Evolutionary conservation across 1,284 basidiomycete genomes (phyloP), one percentile per base, ranked within the genome.

Genomic region (Trametes hirsuta): DNA sequence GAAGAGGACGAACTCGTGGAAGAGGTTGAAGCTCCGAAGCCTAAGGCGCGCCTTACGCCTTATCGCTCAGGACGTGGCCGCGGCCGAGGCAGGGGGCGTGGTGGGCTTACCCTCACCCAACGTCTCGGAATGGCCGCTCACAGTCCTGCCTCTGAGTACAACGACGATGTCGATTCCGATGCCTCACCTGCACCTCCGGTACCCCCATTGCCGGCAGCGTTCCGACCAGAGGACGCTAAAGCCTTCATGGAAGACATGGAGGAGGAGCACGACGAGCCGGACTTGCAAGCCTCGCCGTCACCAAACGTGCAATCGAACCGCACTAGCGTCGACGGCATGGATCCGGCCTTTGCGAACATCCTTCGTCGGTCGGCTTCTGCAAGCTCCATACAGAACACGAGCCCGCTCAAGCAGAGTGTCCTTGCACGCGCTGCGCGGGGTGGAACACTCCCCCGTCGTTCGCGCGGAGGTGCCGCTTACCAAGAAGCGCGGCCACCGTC

Each of bases 301-400:
- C 77, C 74, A 15, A 71, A 73, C 6, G 47, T 65, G 18, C 55
- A 71, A 22, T 85, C 84, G 2, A 88, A 87, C 62, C 77, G 80
- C 36, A 82, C 82, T 2, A 91, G 88, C 66, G 79, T 93, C 10
- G 91, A 94, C 53, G 91, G 91, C 41, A 91, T 94, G 88, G 92
- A 94, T 66, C 92, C 92, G 10, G 81, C 77, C 0, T 94, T 92
- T 69, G 90, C 91, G 55, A 91, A 92, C 62, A 78, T 93, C 14
- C 82, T 92, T 41, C 82, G 82, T 58, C 83, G 84, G 34, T 79
- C 84, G 2, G 78, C 83, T 0, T 87, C 87, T 9, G 78, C 81
- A 52, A 79, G 80, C 24, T 83, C 87, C 1, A 45, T 80, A 22
- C 49, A 80, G 47, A 72, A 77, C 62, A 75, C 77, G 44, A 85